Percentiles rank a stretch among this genome's conserved stretches.
These are phyloP conservation scores for Stephania japonica DNA, from an alignment of 164 flowering plant species.

Conservation along the genomic window DNA sequence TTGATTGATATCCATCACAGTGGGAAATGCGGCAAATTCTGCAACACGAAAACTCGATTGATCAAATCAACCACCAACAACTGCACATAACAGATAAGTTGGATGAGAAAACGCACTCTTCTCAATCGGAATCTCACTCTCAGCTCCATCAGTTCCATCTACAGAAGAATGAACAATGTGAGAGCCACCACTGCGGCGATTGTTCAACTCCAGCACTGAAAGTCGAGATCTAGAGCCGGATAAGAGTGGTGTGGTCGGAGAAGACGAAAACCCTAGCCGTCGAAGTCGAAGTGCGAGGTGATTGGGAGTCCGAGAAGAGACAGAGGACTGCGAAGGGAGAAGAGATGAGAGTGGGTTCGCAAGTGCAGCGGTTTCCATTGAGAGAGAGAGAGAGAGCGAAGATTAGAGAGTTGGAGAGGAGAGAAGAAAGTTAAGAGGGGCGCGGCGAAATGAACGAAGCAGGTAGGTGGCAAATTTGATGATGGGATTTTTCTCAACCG, in stretches of 20 bases:
- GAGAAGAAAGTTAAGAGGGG: neutral
- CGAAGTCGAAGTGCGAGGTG: neutral
- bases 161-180: slow-evolving; percentile 9
- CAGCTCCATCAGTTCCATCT: slow-evolving; percentile 5
- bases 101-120: slow-evolving; percentile 18
- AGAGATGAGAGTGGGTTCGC: slow-evolving; percentile 12
- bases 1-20: slow-evolving; percentile 78
- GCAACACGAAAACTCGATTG: slow-evolving; percentile 9
- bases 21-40: slow-evolving; percentile 73
- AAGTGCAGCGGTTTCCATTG: slow-evolving; percentile 22
- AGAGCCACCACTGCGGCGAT: neutral
- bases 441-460: slow-evolving; percentile 6
- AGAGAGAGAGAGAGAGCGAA: neutral
- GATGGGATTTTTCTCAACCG: too few relatives aligned
- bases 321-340: slow-evolving; percentile 8
- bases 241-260: slow-evolving; percentile 6
- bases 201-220: neutral
- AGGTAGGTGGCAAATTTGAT: neutral
- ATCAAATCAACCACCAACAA: neutral
- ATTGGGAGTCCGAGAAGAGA: neutral
- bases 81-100: neutral
- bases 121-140: slow-evolving; percentile 23
- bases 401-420: neutral
- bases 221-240: slow-evolving; percentile 7
- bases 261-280: neutral